Base-by-base conservation (phyloP, 371 early-diverging fungal genomes). In the Sporodiniella umbellata region DNA sequence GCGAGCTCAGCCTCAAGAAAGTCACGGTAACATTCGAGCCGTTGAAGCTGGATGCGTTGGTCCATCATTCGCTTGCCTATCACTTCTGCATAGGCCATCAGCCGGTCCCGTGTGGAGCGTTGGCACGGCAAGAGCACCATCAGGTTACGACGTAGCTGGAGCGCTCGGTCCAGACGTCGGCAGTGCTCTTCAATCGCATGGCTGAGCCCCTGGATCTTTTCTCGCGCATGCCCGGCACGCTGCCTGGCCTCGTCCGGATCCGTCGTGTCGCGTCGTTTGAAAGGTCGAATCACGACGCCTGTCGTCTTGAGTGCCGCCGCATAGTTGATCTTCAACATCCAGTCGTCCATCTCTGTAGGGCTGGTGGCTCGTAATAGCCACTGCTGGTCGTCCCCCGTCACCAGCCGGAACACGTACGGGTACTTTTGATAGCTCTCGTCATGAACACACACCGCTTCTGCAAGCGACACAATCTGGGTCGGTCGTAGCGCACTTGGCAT, bases 301-400 rank as follows among this genome's bases (percentile, higher is more conserved):
- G 75, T 76, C 4, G 86, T 80, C 54, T 88, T 90, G 58, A 86
- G 76, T 0, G 88, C 78, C 4, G 89, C 84, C 0, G 89, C 88
- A 58, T 87, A 89, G 64, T 91, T 91, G 46, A 91, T 83, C 42
- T 84, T 83, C 22, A 75, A 61, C 79, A 91, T 87, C 92, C 92
- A 91, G 49, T 90, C 88, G 22, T 85, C 83, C 74, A 89, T 81
- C 8, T 87, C 86, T 26, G 69, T 72, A 60, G 86, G 82, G 42
- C 64, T 65, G 10, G 81, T 68, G 3, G 87, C 83, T 50, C 85
- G 73, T 45, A 90, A 70, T 33, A 90, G 59, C 47, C 85, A 86
- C 49, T 88, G 84, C 53, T 85, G 80, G 18, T 85, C 87, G 39
- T 85, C 85, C 2, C 79, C 79, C 6, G 84, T 78, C 14, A 83